Conservation (phyloP, 306 rosid genomes). For the Gastrolobium villosum region DNA sequence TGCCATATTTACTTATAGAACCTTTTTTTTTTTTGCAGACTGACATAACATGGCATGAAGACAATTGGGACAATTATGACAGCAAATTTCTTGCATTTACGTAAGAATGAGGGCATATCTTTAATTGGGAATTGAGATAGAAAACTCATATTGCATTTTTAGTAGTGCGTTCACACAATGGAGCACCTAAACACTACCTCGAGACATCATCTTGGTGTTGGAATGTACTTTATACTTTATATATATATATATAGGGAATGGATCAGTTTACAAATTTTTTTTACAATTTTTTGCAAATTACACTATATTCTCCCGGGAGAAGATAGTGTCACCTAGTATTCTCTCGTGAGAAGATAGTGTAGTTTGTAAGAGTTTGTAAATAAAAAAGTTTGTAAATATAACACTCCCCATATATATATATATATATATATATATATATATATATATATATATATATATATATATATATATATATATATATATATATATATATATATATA, state of each 20-base stretch:
- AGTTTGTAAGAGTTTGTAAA: too few relatives aligned
- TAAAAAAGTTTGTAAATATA: too few relatives aligned
- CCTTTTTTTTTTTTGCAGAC: conserved; percentile 57
- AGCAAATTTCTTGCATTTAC: conserved; percentile 97
- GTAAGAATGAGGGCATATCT: conserved; percentile 59
- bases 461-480: not conserved
- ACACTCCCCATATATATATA: too few relatives aligned
- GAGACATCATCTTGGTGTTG: conserved; percentile 32
- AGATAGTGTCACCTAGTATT: too few relatives aligned
- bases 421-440: not conserved
- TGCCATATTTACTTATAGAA: conserved; percentile 40
- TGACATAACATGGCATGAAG: conserved; percentile 96
- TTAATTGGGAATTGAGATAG: conserved; percentile 32
- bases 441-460: not conserved
- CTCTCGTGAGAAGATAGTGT: too few relatives aligned
- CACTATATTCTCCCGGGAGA: too few relatives aligned
- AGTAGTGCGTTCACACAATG: conserved; percentile 15
- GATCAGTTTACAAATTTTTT: too few relatives aligned
- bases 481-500: not conserved
- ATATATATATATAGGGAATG: too few relatives aligned
- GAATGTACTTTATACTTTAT: conserved; percentile 31
- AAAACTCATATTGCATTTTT: conserved; percentile 12
- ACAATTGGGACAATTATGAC: conserved; percentile 78
- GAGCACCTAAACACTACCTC: conserved; percentile 30
- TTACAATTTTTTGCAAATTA: too few relatives aligned